These are phyloP conservation scores for Malassezia pachydermatis DNA, from an alignment of 1,284 basidiomycete genomes.

Conservation along the genomic window DNA sequence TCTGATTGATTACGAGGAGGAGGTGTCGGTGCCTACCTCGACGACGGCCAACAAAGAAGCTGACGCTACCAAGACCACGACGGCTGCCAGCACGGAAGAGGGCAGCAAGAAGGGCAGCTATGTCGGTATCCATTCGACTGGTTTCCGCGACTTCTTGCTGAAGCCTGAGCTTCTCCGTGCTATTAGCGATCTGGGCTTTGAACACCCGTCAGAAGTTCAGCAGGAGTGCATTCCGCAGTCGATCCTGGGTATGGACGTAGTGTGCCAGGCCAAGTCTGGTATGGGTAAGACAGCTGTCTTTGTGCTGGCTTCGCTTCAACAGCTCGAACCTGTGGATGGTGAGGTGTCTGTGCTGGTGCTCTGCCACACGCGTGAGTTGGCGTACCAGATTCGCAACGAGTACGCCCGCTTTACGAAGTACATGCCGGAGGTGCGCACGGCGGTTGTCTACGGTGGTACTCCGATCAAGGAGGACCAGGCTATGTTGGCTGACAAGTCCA, in stretches of 20 bases:
- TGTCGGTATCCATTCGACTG: constrained; percentile 48
- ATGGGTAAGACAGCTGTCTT: constrained; percentile 99
- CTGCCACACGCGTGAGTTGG: constrained; percentile 97
- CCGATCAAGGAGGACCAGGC: constrained; percentile 89
- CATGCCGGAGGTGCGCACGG: constrained; percentile 96
- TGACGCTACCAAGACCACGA: constrained; percentile 27
- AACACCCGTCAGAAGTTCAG: constrained; percentile 99
- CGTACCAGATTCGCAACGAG: constrained; percentile 99
- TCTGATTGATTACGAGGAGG: constrained; percentile 49
- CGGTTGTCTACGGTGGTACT: constrained; percentile 95
- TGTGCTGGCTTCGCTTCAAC: constrained; percentile 92
- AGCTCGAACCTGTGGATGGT: constrained; percentile 95
- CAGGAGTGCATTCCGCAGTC: constrained; percentile 99
- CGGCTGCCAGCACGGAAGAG: constrained; percentile 30
- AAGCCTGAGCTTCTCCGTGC: constrained; percentile 94
- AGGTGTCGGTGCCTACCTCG: constrained; percentile 28
- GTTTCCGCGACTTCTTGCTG: constrained; percentile 69
- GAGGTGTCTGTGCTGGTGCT: constrained; percentile 95
- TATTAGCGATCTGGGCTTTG: constrained; percentile 97
- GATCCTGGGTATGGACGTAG: constrained; percentile 96
- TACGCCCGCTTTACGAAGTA: constrained; percentile 98
- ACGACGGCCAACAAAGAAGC: constrained; percentile 6
- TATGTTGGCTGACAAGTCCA: constrained; percentile 84
- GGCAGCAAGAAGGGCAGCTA: constrained; percentile 48
- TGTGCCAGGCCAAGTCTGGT: constrained; percentile 99